phyloP scores from a whole-genome alignment of 805 yeast species.

The Candida sphagnicola region DNA sequence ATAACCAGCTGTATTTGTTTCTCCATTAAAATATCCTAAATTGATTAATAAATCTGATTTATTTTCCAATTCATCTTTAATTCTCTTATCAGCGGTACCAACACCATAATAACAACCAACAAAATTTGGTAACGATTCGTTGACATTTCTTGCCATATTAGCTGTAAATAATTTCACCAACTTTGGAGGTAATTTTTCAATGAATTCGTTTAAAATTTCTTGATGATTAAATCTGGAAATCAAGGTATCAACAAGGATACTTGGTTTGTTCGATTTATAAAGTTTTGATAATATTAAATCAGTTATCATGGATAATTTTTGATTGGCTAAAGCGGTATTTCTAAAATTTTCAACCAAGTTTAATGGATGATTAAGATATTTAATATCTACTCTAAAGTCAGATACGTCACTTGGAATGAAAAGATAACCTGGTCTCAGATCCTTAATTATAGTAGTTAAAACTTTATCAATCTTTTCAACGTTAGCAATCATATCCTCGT shows the following conservation, averaged over 20 bases:
- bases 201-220: slow-evolving; percentile 44
- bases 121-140: slow-evolving; percentile 63
- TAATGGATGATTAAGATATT: slow-evolving; percentile 1
- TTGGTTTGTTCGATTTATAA: slow-evolving; percentile 54
- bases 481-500: slow-evolving; percentile 34
- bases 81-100: slow-evolving; percentile 25
- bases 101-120: slow-evolving; percentile 73
- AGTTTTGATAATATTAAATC: slow-evolving; percentile 44
- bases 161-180: slow-evolving; percentile 50
- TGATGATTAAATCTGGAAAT: slow-evolving; percentile 57
- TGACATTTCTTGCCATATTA: slow-evolving; percentile 67
- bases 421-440: slow-evolving; percentile 77
- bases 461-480: slow-evolving; percentile 62
- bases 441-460: slow-evolving; percentile 48
- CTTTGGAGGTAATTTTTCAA: slow-evolving; percentile 35
- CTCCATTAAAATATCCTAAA: slow-evolving; percentile 56
- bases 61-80: slow-evolving; percentile 26
- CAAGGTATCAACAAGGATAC: slow-evolving; percentile 67
- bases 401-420: slow-evolving; percentile 73
- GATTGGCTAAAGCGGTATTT: slow-evolving; percentile 6
- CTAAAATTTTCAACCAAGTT: slow-evolving; percentile 6
- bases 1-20: slow-evolving; percentile 27
- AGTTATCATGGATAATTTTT: slow-evolving; percentile 18
- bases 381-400: slow-evolving; percentile 24
- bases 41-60: slow-evolving; percentile 64